A percentile compares a stretch with the other conserved stretches of the same genome.
Evolutionary conservation across 1,284 basidiomycete genomes (phyloP).

Genomic region (Puccinia horiana): DNA sequence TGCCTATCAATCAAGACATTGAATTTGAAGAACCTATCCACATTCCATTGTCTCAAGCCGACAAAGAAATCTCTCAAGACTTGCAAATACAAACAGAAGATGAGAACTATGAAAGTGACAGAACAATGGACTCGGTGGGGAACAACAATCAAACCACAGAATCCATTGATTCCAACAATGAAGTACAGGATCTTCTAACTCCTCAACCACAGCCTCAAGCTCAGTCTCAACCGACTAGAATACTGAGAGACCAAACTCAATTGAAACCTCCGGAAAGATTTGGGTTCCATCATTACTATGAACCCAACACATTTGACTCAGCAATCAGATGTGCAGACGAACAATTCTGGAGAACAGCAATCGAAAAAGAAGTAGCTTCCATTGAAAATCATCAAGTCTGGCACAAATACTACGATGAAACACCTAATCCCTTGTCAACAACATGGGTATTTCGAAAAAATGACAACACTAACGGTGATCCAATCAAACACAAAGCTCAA

Average conservation of each 20-base stretch:
- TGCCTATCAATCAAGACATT: neutral
- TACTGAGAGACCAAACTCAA: neutral
- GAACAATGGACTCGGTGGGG: neutral
- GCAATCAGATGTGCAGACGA: neutral
- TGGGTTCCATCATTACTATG: constrained; percentile 5
- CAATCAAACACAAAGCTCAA: neutral
- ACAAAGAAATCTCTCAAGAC: no score
- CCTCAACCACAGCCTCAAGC: neutral
- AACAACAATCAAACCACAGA: neutral
- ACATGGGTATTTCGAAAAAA: neutral
- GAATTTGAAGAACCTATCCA: neutral
- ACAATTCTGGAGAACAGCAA: neutral
- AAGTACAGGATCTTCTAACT: neutral
- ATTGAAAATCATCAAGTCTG: neutral
- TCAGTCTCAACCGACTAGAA: neutral
- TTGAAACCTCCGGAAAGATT: neutral
- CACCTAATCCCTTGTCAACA: neutral
- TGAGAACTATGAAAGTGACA: no score
- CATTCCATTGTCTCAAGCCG: neutral
- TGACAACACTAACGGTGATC: neutral
- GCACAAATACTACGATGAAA: neutral
- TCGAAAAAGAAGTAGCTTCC: neutral
- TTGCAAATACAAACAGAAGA: no score
- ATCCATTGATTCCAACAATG: neutral
- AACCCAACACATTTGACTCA: neutral